Evolutionary conservation across 352 stramenopile species (phyloP).

Genomic region (Thraustotheca clavata): DNA sequence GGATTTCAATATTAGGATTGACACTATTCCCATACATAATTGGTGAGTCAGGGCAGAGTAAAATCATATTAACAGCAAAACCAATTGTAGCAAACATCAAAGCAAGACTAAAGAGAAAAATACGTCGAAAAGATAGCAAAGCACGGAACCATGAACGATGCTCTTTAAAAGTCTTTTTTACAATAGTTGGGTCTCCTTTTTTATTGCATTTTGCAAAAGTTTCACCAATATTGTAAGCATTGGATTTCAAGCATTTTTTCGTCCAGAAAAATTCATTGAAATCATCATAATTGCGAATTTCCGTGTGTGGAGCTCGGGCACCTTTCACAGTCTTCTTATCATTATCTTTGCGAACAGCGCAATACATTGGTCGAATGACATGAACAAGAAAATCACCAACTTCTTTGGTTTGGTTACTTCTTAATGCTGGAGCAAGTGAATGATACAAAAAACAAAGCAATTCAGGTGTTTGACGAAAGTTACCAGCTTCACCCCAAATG

Average conservation of each 20-base stretch:
- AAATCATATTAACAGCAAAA: constrained; percentile 26
- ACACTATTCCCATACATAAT: constrained; percentile 24
- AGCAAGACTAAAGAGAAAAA: constrained; percentile 26
- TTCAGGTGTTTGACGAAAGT: constrained; percentile 76
- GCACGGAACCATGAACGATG: constrained; percentile 23
- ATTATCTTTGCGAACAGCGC: constrained; percentile 23
- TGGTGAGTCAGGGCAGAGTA: constrained; percentile 22
- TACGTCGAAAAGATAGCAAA: constrained; percentile 24
- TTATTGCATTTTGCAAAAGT: constrained; percentile 24
- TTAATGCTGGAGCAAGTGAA: background rate
- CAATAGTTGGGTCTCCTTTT: constrained; percentile 20
- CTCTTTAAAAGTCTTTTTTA: constrained; percentile 27
- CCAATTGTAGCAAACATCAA: constrained; percentile 22
- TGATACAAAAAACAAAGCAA: constrained; percentile 73
- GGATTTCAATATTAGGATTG: background rate
- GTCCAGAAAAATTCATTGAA: constrained; percentile 30
- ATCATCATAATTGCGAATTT: constrained; percentile 28
- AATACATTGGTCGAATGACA: constrained; percentile 25
- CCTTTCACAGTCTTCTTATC: constrained; percentile 27
- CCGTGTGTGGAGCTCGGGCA: constrained; percentile 18
- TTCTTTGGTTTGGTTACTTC: constrained; percentile 4
- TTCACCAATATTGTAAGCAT: constrained; percentile 17
- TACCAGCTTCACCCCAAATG: constrained; percentile 77
- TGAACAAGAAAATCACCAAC: constrained; percentile 13
- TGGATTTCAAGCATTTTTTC: constrained; percentile 28